Percentiles rank a stretch among this genome's conserved stretches.
phyloP scores from a whole-genome alignment of 257 asterid species.

The Nicotiana noctiflora region DNA sequence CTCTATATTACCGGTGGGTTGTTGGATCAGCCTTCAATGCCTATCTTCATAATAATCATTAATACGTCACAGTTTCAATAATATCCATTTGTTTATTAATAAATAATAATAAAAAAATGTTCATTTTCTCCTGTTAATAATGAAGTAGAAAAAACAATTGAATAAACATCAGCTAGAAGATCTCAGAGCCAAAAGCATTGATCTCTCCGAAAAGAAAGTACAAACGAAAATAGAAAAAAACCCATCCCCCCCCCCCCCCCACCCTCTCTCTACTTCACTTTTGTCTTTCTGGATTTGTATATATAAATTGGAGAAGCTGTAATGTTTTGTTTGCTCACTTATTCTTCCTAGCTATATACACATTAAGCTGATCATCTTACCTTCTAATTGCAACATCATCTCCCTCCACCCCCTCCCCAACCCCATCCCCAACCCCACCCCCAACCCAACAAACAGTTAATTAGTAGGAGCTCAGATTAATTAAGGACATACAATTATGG shows the following conservation, averaged over 20 bases:
- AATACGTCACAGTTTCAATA: constrained; percentile 1
- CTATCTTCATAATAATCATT: neutral
- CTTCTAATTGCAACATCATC: neutral
- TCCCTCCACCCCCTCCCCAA: neutral
- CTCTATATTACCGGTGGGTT: constrained; percentile 39
- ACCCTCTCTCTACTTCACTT: neutral
- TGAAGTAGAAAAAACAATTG: neutral
- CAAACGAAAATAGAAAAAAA: constrained; percentile 2
- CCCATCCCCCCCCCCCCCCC: neutral
- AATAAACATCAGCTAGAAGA: neutral
- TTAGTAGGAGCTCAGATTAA: neutral
- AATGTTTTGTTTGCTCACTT: neutral
- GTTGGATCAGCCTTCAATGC: constrained; percentile 53
- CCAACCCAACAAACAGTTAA: too few relatives aligned
- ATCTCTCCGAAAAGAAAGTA: constrained; percentile 17
- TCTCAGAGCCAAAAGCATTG: constrained; percentile 27
- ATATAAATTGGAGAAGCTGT: neutral
- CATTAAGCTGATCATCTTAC: neutral
- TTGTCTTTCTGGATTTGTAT: neutral
- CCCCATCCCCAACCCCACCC: too few relatives aligned
- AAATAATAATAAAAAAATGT: neutral
- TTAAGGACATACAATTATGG: neutral
- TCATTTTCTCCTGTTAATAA: constrained; percentile 23
- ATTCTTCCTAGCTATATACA: neutral
- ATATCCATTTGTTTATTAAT: neutral